These are phyloP conservation scores for Darksidea phi DNA, from an alignment of 495 filamentous ascomycete genomes.

Conservation along the genomic window DNA sequence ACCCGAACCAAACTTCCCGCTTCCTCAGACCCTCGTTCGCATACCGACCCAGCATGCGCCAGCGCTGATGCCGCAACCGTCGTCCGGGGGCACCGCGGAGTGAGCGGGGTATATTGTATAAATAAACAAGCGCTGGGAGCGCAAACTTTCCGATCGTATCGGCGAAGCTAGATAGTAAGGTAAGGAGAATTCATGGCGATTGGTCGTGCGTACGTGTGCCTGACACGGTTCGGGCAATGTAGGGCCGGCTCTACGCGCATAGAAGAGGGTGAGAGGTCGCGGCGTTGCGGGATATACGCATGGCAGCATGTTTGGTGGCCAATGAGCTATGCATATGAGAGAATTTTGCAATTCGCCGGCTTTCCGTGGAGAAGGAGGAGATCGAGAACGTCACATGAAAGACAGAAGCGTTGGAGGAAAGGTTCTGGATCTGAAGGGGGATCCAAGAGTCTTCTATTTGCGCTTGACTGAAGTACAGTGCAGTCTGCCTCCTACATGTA, in stretches of 20 bases:
- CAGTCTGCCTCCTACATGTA: neutral
- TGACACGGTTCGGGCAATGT: neutral
- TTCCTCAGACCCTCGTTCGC: slow-evolving; percentile 78
- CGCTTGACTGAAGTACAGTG: neutral
- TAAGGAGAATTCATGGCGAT: slow-evolving; percentile 13
- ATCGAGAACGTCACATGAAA: slow-evolving; percentile 1
- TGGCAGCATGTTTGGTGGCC: neutral
- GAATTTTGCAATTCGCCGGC: neutral
- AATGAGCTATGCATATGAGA: slow-evolving; percentile 12
- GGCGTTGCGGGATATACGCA: slow-evolving; percentile 1
- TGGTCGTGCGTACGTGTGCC: slow-evolving; percentile 1
- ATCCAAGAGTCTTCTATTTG: neutral
- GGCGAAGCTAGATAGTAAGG: neutral
- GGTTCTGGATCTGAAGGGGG: neutral
- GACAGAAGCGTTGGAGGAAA: neutral
- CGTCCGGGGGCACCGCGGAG: slow-evolving; percentile 25
- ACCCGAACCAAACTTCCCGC: slow-evolving; percentile 48
- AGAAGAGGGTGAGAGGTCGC: neutral
- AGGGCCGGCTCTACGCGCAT: neutral
- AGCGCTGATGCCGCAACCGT: slow-evolving; percentile 30
- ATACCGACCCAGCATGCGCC: slow-evolving; percentile 66
- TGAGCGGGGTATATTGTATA: slow-evolving; percentile 12
- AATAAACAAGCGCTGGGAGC: neutral
- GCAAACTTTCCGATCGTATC: neutral
- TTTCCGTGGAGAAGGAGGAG: neutral